These are phyloP conservation scores for Gonapodya sp. DNA, from an alignment of 192 early-diverging fungal genomes.

Conservation along the genomic window DNA sequence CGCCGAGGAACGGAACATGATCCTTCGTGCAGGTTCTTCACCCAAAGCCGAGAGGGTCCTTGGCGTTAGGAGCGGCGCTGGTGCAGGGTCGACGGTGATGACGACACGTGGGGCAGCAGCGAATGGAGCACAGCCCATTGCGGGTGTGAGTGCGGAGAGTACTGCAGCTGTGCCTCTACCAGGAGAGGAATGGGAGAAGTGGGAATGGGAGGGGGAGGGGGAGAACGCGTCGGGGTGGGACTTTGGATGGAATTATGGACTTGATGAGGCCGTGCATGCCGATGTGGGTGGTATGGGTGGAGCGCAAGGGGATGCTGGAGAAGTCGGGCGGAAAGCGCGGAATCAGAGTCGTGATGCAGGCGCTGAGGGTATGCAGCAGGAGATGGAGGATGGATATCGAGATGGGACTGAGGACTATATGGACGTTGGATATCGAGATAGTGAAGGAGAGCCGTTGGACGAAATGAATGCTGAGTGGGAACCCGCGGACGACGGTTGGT, in stretches of 20 bases:
- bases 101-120: background rate
- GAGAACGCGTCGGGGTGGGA: background rate
- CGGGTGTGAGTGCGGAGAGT: background rate
- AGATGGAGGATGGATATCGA: too few species aligned
- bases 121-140: background rate
- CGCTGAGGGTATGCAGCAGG: too few species aligned
- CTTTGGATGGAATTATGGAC: background rate
- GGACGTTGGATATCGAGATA: too few species aligned
- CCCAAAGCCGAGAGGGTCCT: background rate
- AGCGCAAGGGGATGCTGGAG: background rate
- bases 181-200: background rate
- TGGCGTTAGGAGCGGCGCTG: background rate
- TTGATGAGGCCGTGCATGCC: background rate
- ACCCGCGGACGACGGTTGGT: too few species aligned
- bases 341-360: too few species aligned
- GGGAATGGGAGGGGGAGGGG: background rate
- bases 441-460: too few species aligned
- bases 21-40: too few species aligned
- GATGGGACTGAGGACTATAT: too few species aligned
- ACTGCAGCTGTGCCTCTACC: background rate
- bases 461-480: too few species aligned
- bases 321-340: too few species aligned
- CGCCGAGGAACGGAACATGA: too few species aligned
- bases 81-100: background rate
- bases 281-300: background rate